Percentiles rank a stretch among this genome's conserved stretches.
phyloP scores from a whole-genome alignment of 106 monocot genomes.

The Apostasia ramifera region DNA sequence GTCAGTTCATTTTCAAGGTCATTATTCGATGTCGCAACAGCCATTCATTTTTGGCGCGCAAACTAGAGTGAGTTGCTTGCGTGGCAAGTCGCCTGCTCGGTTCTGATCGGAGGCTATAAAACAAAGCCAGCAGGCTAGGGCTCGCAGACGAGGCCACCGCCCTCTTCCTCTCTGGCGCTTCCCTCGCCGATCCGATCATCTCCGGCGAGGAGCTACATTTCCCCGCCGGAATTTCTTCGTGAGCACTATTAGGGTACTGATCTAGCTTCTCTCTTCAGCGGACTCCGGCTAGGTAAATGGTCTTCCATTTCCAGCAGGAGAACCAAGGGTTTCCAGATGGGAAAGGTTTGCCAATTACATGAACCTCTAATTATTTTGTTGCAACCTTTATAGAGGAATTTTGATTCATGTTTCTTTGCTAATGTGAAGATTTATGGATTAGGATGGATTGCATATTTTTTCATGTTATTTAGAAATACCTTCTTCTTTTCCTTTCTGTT shows the following conservation, averaged over 20 bases:
- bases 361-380: neutral
- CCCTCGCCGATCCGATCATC: neutral
- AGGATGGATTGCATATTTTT: neutral
- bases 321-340: slow-evolving; percentile 3
- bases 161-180: neutral
- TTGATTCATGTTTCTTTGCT: neutral
- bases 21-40: too few species aligned
- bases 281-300: neutral
- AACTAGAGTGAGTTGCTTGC: neutral
- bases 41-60: neutral
- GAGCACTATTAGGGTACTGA: neutral
- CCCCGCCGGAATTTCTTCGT: neutral
- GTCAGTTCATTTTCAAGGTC: too few species aligned
- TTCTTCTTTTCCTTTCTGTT: neutral
- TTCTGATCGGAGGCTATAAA: neutral
- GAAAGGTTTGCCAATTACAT: neutral
- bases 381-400: neutral
- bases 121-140: neutral
- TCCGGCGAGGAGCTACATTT: neutral
- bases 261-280: neutral
- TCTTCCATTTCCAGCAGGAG: neutral
- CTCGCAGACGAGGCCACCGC: neutral
- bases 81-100: neutral
- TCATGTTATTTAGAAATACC: too few species aligned
- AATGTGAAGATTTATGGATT: neutral